phyloP scores from a whole-genome alignment of 1,284 basidiomycete species.

The Leucoagaricus sp. region DNA sequence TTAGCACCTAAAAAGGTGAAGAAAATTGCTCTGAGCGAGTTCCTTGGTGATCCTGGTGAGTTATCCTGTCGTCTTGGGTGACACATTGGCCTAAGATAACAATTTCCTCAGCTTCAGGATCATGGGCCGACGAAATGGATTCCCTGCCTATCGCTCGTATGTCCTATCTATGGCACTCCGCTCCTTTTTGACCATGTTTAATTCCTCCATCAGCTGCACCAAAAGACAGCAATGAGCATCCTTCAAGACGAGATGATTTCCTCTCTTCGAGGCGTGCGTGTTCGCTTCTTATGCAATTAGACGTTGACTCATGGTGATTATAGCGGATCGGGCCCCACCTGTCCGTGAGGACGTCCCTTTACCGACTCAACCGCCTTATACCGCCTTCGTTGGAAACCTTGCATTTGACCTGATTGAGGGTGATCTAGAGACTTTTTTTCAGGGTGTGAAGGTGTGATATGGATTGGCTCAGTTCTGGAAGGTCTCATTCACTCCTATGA shows the following conservation, averaged over 20 bases:
- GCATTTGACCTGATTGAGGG: constrained; percentile 89
- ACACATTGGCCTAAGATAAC: constrained; percentile 17
- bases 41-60: constrained; percentile 82
- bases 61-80: constrained; percentile 17
- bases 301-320: constrained; percentile 17
- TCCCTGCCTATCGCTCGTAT: constrained; percentile 84
- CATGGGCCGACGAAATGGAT: constrained; percentile 98
- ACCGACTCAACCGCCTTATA: constrained; percentile 94
- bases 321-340: constrained; percentile 59
- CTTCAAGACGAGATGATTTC: constrained; percentile 60
- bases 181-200: constrained; percentile 17
- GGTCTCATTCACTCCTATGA: constrained; percentile 38
- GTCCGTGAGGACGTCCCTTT: constrained; percentile 91
- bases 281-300: constrained; percentile 7
- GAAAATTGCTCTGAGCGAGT: constrained; percentile 90
- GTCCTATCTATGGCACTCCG: constrained; percentile 15
- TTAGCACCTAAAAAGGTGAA: constrained; percentile 84
- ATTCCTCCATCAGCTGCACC: constrained; percentile 52
- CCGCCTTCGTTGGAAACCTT: constrained; percentile 95
- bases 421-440: constrained; percentile 85
- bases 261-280: constrained; percentile 58
- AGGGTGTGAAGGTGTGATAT: constrained; percentile 53
- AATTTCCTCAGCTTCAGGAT: constrained; percentile 67
- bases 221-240: constrained; percentile 59
- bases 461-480: constrained; percentile 3